phyloP scores from a whole-genome alignment of 208 protist genomes.

The Trypanosoma melophagium region DNA sequence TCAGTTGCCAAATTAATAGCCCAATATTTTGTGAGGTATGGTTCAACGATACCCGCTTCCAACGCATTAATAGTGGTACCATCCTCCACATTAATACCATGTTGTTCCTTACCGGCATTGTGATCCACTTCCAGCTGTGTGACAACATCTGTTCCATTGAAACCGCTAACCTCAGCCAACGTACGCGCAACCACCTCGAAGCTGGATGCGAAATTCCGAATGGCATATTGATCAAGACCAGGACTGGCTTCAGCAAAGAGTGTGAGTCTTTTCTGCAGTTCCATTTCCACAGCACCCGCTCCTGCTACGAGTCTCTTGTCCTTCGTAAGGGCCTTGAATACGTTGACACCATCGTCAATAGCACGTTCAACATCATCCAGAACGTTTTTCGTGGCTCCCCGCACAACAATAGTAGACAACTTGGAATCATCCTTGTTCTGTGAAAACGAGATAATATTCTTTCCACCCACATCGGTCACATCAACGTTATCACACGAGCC shows the following conservation, averaged over 20 bases:
- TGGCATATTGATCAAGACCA: slow-evolving; percentile 98
- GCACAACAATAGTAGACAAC: slow-evolving; percentile 98
- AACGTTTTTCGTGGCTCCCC: slow-evolving; percentile 97
- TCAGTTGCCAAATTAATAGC: slow-evolving; percentile 96
- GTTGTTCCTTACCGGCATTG: slow-evolving; percentile 86
- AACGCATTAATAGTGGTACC: slow-evolving; percentile 78
- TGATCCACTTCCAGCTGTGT: slow-evolving; percentile 96
- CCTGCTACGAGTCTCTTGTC: slow-evolving; percentile 96
- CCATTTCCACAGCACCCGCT: slow-evolving; percentile 98
- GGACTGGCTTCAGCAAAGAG: slow-evolving; percentile 87
- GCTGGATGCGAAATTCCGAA: slow-evolving; percentile 97
- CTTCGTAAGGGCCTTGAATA: slow-evolving; percentile 95
- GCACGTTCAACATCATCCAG: slow-evolving; percentile 97
- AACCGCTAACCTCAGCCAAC: slow-evolving; percentile 97
- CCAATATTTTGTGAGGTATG: slow-evolving; percentile 92
- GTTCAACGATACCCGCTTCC: slow-evolving; percentile 93
- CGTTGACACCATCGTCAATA: slow-evolving; percentile 98
- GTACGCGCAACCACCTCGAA: slow-evolving; percentile 97
- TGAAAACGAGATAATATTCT: slow-evolving; percentile 94
- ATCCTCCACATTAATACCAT: slow-evolving; percentile 94
- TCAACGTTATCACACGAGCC: slow-evolving; percentile 94
- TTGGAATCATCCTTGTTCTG: slow-evolving; percentile 92
- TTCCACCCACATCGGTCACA: slow-evolving; percentile 96
- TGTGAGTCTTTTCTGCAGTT: slow-evolving; percentile 87
- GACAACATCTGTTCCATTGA: slow-evolving; percentile 95